phyloP scores from a whole-genome alignment of 2,329 filamentous ascomycete species.

The Trichoderma brevicompactum region DNA sequence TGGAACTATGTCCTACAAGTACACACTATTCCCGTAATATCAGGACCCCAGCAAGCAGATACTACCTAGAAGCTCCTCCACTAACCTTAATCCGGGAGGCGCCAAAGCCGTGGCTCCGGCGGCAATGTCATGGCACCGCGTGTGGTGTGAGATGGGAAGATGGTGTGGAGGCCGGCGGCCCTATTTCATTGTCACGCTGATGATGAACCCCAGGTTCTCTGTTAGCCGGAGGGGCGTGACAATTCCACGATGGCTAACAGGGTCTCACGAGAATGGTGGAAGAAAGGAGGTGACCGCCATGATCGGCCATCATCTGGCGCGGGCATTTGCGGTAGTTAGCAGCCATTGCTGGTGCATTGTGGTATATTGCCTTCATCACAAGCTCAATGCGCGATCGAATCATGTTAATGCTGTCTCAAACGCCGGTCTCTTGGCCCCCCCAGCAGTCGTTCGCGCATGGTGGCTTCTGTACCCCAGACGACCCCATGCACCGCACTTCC shows the following conservation, averaged over 20 bases:
- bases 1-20: background rate
- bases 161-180: constrained; percentile 11
- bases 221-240: constrained; percentile 6
- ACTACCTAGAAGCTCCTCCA: background rate
- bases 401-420: constrained; percentile 27
- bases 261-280: constrained; percentile 4
- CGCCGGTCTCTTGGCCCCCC: constrained; percentile 13
- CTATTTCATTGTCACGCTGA: constrained; percentile 16
- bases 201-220: constrained; percentile 14
- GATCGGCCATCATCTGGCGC: constrained; percentile 25
- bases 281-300: constrained; percentile 1
- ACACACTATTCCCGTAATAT: background rate
- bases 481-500: background rate
- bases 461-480: constrained; percentile 30
- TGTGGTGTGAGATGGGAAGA: constrained; percentile 6
- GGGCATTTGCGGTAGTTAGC: constrained; percentile 6
- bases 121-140: constrained; percentile 18
- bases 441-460: constrained; percentile 9
- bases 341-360: background rate
- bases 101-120: constrained; percentile 14
- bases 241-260: constrained; percentile 9
- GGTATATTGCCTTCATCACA: constrained; percentile 23
- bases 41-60: background rate
- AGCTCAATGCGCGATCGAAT: constrained; percentile 21
- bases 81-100: constrained; percentile 26